Base-by-base conservation (phyloP, 441 rosid genomes). In the Metrosideros polymorpha region DNA sequence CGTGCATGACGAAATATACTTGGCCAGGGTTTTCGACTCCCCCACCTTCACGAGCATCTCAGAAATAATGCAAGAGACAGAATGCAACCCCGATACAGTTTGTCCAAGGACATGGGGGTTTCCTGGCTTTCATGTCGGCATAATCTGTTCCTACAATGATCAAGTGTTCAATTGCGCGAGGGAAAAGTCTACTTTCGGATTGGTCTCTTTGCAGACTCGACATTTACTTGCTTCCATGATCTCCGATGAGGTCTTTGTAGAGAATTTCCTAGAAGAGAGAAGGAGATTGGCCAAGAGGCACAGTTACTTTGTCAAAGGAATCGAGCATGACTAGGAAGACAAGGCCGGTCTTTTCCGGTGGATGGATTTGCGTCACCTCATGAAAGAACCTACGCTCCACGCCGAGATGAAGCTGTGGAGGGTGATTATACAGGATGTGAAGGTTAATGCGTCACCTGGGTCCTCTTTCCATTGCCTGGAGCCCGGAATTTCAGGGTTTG, bases 131-230 rank as follows among this genome's bases (percentile, higher is more conserved):
- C 89, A 85, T 17, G 76, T 87, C 10, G 29, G 85, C 29, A 53
- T 54, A 22, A 82, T 87, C 18, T 82, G 83, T 39, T 82, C 89
- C 32, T 82, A n/a, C 50, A 85, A 87, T 54, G 54, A 82, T 39
- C 30, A 39, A 5, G 82, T 85, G n/a, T 82, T 85, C 61, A 51
- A 84, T 3, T 9, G 71, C 9, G 29, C 85, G 24, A 85, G 85
- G 32, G 47, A 85, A 66, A 85, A 82, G 87, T 82, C 89, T 59
- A 82, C 87, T 59, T 87, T 87, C 17, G 83, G 87, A 52, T 66
- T 82, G 25, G 39, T 85, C 45, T 82, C 85, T 25, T 85, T 85
- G 9, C 85, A 82, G 43, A 61, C 85, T 25, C 87, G 53, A 42
- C 52, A 85, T 49, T 43, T 87, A 27, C 85, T 82, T 25, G 52